Evolutionary conservation across 2,329 filamentous ascomycete species (phyloP), one percentile per base, ranked within the genome.

Genomic region (Penicillium sp.): DNA sequence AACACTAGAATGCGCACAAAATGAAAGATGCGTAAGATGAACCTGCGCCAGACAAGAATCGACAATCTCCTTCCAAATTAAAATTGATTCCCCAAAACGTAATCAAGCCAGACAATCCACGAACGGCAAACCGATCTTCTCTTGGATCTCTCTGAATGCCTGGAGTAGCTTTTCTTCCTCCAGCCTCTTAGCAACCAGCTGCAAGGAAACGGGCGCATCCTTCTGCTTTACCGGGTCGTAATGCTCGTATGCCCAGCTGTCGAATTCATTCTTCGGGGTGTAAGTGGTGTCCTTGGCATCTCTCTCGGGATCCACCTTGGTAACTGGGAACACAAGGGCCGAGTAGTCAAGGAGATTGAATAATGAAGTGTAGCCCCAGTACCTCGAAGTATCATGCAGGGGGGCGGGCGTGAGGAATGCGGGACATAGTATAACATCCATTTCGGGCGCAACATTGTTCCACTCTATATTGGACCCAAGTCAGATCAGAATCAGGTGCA

Each of bases 331-430:
- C 0, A 84, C 78, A 2, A 82, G 68, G 10, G 78, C 80, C 0
- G 86, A 84, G 67, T 87, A 88, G 67, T 90, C 86, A 1, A 89
- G 77, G 40, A 89, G 63, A 65, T 89, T 90, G 85, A 86, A 89
- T 57, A 85, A 80, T 0, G 80, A 74, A 0, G 85, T 87, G 61
- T 89, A 90, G 1, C 80, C 80, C 85, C 85, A 89, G 60, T 82
- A 83, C 37, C 70, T 75, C 66, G 87, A 64, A 56, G 76, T 71
- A 59, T 83, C 68, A 58, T 84, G 77, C 57, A 80, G 71, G 3
- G 78, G 81, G n/a, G 82, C 82, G 3, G 75, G 75, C 2, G 80
- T 78, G 2, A 83, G 82, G 0, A 80, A 81, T 0, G 77, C 80
- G 0, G 86, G 86, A 52, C 81, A 85, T 1, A 89, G 73, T 34